Percentiles rank a stretch among this genome's conserved stretches.
phyloP scores from a whole-genome alignment of 73 alveolate species.

The Paramecium pentaurelia region DNA sequence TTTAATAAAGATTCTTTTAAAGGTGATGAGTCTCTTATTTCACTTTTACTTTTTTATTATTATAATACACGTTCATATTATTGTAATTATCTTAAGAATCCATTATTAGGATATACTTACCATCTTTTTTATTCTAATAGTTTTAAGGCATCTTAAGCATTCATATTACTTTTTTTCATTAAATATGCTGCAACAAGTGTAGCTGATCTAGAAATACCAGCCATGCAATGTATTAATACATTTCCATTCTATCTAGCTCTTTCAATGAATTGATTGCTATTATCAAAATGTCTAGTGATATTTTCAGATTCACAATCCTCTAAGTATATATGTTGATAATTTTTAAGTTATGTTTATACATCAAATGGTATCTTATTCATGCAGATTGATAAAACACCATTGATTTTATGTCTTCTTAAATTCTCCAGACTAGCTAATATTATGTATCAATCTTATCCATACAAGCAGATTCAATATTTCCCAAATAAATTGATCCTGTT shows the following conservation, averaged over 20 bases:
- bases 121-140: constrained; percentile 62
- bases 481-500: background rate
- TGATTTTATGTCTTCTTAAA: background rate
- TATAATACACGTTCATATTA: constrained; percentile 54
- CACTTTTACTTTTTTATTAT: background rate
- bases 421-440: background rate
- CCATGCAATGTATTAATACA: constrained; percentile 77
- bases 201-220: constrained; percentile 78
- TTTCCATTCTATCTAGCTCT: constrained; percentile 28
- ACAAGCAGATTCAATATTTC: constrained; percentile 21
- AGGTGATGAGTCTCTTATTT: background rate
- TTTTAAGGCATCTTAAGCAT: constrained; percentile 62
- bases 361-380: constrained; percentile 35
- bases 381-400: constrained; percentile 23
- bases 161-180: constrained; percentile 63
- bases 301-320: constrained; percentile 33
- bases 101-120: constrained; percentile 70
- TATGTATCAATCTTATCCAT: background rate
- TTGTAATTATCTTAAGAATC: constrained; percentile 70
- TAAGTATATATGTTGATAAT: constrained; percentile 7
- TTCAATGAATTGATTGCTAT: background rate
- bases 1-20: background rate
- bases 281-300: background rate
- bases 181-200: constrained; percentile 70
- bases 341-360: background rate